A percentile compares a stretch with the other conserved stretches of the same genome.
These are phyloP conservation scores for Xanthoconium stramineum DNA, from an alignment of 768 basidiomycete species.

Conservation along the genomic window DNA sequence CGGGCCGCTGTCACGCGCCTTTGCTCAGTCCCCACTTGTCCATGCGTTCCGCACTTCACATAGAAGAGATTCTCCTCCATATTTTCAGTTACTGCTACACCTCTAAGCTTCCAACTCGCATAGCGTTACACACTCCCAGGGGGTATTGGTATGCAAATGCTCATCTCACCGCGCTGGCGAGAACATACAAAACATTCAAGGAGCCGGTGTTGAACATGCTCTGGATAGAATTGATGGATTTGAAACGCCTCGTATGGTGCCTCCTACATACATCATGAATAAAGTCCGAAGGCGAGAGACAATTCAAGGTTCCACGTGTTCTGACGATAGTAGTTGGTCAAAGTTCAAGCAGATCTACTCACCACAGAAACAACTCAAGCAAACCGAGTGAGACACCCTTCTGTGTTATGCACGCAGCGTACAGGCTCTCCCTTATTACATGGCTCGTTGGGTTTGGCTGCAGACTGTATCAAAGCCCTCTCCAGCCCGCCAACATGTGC, in stretches of 20 bases:
- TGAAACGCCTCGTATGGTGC: constrained; percentile 10
- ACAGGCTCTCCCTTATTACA: not conserved
- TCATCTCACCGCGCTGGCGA: constrained; percentile 1
- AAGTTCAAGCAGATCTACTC: not conserved
- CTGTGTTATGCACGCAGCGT: constrained; percentile 9
- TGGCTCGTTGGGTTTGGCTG: not conserved
- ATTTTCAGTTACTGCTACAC: not conserved
- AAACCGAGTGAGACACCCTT: constrained; percentile 5
- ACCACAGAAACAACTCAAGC: not conserved
- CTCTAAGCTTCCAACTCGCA: too few species aligned
- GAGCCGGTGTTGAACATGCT: too few species aligned
- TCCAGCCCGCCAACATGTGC: not conserved
- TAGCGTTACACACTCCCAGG: not conserved
- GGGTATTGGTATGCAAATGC: not conserved
- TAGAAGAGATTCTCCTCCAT: not conserved
- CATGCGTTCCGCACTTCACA: not conserved
- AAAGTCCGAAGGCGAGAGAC: constrained; percentile 2
- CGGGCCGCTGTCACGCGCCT: too few species aligned
- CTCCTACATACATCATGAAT: constrained; percentile 1
- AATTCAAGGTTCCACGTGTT: not conserved
- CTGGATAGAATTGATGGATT: constrained; percentile 4
- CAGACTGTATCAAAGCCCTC: not conserved
- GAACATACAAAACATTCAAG: too few species aligned
- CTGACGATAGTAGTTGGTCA: too few species aligned
- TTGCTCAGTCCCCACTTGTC: too few species aligned